Conservation (phyloP, 2,329 filamentous ascomycete species). For the Sarocladium kiliense region DNA sequence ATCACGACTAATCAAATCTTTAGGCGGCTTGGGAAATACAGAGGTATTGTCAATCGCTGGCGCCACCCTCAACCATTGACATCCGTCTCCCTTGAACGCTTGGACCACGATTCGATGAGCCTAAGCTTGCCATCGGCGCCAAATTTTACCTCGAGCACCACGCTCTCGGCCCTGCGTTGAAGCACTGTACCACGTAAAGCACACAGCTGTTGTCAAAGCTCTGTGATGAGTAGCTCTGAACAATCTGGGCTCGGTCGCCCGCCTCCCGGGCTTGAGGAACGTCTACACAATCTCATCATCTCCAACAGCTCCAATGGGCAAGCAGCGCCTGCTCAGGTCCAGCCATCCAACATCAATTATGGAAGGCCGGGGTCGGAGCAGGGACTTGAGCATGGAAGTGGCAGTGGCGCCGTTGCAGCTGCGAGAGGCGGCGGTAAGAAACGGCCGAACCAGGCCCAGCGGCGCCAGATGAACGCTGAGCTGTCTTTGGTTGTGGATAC, state of each 20-base stretch:
- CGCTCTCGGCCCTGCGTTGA: not conserved
- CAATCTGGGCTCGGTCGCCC: not conserved
- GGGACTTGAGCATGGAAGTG: not conserved
- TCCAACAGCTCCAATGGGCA: conserved; percentile 31
- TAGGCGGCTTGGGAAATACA: too few species aligned
- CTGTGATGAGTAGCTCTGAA: not conserved
- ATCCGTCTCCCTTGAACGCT: not conserved
- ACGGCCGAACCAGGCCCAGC: conserved; percentile 58
- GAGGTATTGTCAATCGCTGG: not conserved
- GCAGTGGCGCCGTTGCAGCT: conserved; percentile 10
- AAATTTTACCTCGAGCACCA: not conserved
- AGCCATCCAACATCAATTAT: not conserved
- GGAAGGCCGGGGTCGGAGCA: not conserved
- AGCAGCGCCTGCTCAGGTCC: not conserved
- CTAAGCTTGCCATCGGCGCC: not conserved
- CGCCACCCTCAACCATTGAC: not conserved
- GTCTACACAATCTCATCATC: conserved; percentile 55
- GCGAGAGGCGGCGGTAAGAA: conserved; percentile 34
- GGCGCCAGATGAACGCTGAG: conserved; percentile 57
- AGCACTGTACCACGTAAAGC: not conserved
- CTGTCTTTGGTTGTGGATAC: conserved; percentile 51
- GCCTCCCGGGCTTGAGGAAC: conserved; percentile 43
- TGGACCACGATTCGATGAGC: not conserved
- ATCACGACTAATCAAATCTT: too few species aligned
- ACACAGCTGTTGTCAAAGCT: not conserved